A percentile compares a stretch with the other conserved stretches of the same genome.
phyloP scores from a whole-genome alignment of 2,329 filamentous ascomycete genomes.

The Cadophora sp. region DNA sequence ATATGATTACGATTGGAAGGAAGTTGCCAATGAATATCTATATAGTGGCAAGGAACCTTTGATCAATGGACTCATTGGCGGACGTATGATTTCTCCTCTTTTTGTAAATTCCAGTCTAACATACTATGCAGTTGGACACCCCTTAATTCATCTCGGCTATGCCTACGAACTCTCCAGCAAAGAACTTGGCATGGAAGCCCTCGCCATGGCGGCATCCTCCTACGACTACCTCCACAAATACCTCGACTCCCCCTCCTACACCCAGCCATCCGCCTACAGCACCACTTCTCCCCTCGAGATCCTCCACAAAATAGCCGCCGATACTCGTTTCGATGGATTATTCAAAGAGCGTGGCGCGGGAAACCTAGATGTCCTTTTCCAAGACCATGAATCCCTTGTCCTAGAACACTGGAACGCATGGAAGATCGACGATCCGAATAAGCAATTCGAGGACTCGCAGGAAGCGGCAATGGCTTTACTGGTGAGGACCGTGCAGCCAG shows the following conservation, averaged over 20 bases:
- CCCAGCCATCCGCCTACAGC: constrained; percentile 64
- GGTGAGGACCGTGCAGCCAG: constrained; percentile 63
- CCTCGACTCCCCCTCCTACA: constrained; percentile 76
- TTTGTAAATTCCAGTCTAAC: constrained; percentile 9
- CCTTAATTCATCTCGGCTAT: constrained; percentile 94
- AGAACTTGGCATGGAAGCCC: constrained; percentile 87
- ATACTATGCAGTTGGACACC: constrained; percentile 74
- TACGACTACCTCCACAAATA: constrained; percentile 69
- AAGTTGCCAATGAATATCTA: constrained; percentile 77
- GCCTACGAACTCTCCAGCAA: constrained; percentile 87
- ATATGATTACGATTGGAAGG: constrained; percentile 82
- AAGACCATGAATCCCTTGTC: constrained; percentile 71
- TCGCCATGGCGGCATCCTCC: constrained; percentile 68
- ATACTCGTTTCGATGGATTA: constrained; percentile 72
- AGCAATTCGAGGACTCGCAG: constrained; percentile 77
- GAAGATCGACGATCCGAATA: constrained; percentile 72
- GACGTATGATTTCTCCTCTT: constrained; percentile 62
- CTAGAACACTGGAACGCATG: constrained; percentile 93
- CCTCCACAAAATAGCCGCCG: constrained; percentile 70
- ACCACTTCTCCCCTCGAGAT: constrained; percentile 73
- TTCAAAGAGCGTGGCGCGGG: constrained; percentile 63
- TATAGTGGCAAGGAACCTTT: constrained; percentile 78
- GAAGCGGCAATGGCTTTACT: constrained; percentile 66
- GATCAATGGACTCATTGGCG: constrained; percentile 79
- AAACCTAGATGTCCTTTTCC: constrained; percentile 73